phyloP scores from a whole-genome alignment of 2,329 filamentous ascomycete species.

The Nemania serpens region DNA sequence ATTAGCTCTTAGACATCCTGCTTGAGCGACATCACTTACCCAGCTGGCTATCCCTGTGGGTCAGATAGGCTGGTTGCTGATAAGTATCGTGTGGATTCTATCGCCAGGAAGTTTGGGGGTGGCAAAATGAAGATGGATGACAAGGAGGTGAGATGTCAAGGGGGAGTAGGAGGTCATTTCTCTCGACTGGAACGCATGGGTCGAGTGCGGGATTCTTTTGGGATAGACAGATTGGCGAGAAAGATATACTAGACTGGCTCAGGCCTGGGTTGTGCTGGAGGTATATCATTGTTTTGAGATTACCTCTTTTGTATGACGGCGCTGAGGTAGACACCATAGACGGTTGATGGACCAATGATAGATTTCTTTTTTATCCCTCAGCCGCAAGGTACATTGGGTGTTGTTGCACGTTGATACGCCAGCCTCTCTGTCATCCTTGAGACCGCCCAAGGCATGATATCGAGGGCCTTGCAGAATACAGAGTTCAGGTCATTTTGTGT shows the following conservation, averaged over 20 bases:
- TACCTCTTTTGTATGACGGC: background rate
- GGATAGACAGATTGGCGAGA: background rate
- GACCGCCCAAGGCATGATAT: background rate
- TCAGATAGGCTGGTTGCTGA: background rate
- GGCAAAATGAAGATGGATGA: conserved; percentile 11
- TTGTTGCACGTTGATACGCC: background rate
- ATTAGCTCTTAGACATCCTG: too few relatives aligned
- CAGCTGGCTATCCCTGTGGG: background rate
- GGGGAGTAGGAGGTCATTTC: background rate
- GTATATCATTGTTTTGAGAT: conserved; percentile 5
- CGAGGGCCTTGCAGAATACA: conserved; percentile 9
- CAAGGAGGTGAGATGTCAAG: background rate
- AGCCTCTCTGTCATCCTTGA: conserved; percentile 7
- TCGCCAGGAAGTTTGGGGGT: background rate
- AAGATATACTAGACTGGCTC: conserved; percentile 18
- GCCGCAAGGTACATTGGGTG: background rate
- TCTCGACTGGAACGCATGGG: background rate
- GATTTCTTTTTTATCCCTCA: background rate
- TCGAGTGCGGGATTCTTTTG: background rate
- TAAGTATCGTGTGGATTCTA: background rate
- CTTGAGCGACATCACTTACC: background rate
- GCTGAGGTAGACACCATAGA: background rate
- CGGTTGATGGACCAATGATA: background rate
- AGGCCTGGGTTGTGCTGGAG: conserved; percentile 7
- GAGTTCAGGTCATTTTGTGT: background rate